Evolutionary conservation across 139 green algal genomes (phyloP).

Genomic region (Chlamydomonas asymmetrica): DNA sequence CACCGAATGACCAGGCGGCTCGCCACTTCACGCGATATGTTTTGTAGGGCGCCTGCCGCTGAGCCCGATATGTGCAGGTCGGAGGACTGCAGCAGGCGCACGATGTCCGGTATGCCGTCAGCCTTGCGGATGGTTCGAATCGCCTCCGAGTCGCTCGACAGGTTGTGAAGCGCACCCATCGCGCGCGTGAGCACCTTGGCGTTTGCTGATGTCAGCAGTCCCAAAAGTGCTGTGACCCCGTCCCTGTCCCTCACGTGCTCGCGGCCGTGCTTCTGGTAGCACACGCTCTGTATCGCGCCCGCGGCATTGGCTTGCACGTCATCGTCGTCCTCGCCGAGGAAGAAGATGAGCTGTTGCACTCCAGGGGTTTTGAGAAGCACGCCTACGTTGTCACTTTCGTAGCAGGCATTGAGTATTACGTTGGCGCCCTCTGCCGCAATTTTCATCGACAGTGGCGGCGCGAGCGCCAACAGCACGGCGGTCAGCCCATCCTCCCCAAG

Average conservation of each 20-base stretch:
- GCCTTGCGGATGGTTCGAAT: slow-evolving; percentile 60
- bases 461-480: slow-evolving; percentile 30
- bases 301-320: slow-evolving; percentile 70
- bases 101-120: slow-evolving; percentile 60
- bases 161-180: slow-evolving; percentile 78
- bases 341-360: slow-evolving; percentile 43
- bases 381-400: slow-evolving; percentile 53
- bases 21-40: slow-evolving; percentile 70
- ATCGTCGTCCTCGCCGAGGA: slow-evolving; percentile 29
- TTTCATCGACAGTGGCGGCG: slow-evolving; percentile 20
- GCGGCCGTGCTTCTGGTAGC: slow-evolving; percentile 49
- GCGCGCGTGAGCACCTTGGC: slow-evolving; percentile 56
- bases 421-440: slow-evolving; percentile 67
- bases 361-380: slow-evolving; percentile 45
- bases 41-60: slow-evolving; percentile 74
- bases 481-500: slow-evolving; percentile 34
- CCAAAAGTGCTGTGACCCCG: slow-evolving; percentile 7
- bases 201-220: slow-evolving; percentile 11
- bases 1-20: slow-evolving; percentile 55
- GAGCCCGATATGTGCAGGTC: slow-evolving; percentile 37
- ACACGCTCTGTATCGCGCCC: slow-evolving; percentile 75
- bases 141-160: slow-evolving; percentile 61
- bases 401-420: slow-evolving; percentile 78
- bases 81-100: slow-evolving; percentile 44
- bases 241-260: slow-evolving; percentile 18